A percentile compares a stretch with the other conserved stretches of the same genome.
phyloP scores from a whole-genome alignment of 768 basidiomycete genomes.

The Leccinum truebloodii region DNA sequence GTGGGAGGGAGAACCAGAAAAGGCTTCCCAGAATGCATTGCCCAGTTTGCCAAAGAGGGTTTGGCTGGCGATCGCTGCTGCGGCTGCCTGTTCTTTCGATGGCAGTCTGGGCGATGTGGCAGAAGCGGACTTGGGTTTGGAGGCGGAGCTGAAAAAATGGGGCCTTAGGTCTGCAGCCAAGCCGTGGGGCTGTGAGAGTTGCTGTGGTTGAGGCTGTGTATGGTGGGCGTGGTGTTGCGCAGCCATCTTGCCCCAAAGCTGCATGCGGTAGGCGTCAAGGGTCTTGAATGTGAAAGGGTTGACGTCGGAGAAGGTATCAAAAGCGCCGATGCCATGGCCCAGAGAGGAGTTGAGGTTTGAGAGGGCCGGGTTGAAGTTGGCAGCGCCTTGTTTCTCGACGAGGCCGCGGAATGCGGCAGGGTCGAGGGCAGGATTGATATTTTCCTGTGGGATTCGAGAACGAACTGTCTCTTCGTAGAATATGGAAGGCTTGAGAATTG shows the following conservation, averaged over 20 bases:
- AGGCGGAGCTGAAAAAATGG: conserved; percentile 29
- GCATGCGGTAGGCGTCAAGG: conserved; percentile 86
- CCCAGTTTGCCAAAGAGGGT: conserved; percentile 73
- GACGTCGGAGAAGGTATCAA: conserved; percentile 77
- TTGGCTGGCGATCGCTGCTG: conserved; percentile 74
- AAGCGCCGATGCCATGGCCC: conserved; percentile 42
- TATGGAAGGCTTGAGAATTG: conserved; percentile 33
- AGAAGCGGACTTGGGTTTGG: conserved; percentile 28
- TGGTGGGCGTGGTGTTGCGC: conserved; percentile 56
- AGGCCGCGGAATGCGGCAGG: conserved; percentile 10
- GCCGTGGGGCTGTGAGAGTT: conserved; percentile 32
- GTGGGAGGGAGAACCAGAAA: conserved; percentile 49
- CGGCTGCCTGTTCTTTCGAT: conserved; percentile 34
- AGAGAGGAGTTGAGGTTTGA: conserved; percentile 27
- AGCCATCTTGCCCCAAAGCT: conserved; percentile 90
- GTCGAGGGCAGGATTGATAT: conserved; percentile 32
- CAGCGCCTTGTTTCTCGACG: conserved; percentile 35
- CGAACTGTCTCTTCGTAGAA: conserved; percentile 33
- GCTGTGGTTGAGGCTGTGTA: conserved; percentile 34
- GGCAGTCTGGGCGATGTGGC: conserved; percentile 40
- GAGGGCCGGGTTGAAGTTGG: conserved; percentile 32
- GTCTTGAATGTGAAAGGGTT: conserved; percentile 89
- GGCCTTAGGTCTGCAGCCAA: conserved; percentile 45
- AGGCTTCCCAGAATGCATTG: conserved; percentile 86
- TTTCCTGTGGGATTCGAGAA: conserved; percentile 23